Evolutionary conservation across 2,329 filamentous ascomycete genomes (phyloP), one percentile per base, ranked within the genome.

Genomic region (Drechslerella dactyloides): DNA sequence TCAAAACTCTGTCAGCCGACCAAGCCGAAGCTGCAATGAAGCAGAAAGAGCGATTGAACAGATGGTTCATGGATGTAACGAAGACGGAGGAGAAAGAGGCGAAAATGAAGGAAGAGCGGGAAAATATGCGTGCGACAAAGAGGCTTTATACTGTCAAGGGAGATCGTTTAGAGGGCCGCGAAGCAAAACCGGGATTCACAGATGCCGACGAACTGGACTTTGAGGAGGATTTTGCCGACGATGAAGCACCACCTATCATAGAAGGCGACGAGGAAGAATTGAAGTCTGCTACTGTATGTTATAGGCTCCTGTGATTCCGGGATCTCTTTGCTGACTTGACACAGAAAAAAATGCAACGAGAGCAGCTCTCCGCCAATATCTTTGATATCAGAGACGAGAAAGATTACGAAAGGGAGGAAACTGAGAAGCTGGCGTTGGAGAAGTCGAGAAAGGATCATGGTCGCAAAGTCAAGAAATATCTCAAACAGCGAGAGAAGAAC

Each of bases 21-120:
- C 89, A 96, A 78, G 91, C 90, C 0, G 93, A 97, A 78, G 89
- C 89, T 62, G 84, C 88, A 64, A 91, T 96, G 89, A 87, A 85
- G 69, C 89, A 90, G 79, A 91, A 91, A 79, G 84, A 87, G 53
- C 89, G 88, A 69, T 86, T 89, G 52, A 88, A 90, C 19, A 85
- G 90, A 59, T 97, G 93, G 90, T 87, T 93, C 58, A 88, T 92
- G 85, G 83, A 85, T 70, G 66, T 76, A n/a, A 75, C 74, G 10
- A 75, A 75, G 55, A 83, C 84, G 52, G 82, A 86, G 73, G 80
- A 84, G 46, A 82, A 83, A 68, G 77, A 81, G 40, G 79, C 81
- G 27, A 78, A 81, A 82, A 86, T 80, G 82, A 87, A 77, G 82
- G 82, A 87, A 75, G 83, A 88, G 76, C 85, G 86, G 74, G 81